Percentiles rank a stretch among this genome's conserved stretches.
Conservation (phyloP, 176 grass and related monocot species). For the Phragmites australis region DNA sequence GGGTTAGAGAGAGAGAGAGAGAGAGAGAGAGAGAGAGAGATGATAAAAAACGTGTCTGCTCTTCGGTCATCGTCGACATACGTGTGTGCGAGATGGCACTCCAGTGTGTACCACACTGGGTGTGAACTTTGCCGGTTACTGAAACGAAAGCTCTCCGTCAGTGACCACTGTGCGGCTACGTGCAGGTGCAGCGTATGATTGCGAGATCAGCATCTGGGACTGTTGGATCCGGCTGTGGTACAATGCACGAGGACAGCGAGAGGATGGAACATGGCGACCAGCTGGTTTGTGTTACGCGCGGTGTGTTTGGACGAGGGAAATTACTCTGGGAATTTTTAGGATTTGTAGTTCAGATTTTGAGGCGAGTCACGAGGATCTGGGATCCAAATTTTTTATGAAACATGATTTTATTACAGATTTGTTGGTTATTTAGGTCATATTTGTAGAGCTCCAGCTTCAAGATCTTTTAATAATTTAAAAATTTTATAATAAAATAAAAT, state of each 20-base stretch:
- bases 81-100: background rate
- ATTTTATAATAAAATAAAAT: too few species aligned
- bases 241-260: background rate
- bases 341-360: too few species aligned
- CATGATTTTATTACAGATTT: too few species aligned
- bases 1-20: background rate
- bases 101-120: background rate
- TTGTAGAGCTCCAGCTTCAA: too few species aligned
- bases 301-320: background rate
- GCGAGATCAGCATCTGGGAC: background rate
- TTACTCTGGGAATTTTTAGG: background rate
- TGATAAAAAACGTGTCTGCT: background rate
- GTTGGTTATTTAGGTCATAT: too few species aligned
- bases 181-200: constrained; percentile 13
- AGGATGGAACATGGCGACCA: background rate
- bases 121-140: background rate
- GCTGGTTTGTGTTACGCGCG: background rate
- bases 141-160: background rate
- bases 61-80: background rate
- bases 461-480: too few species aligned
- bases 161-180: background rate
- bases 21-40: background rate
- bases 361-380: too few species aligned
- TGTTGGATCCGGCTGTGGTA: background rate
- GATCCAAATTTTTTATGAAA: too few species aligned